Base-by-base conservation (phyloP, 306 rosid genomes). In the Dryas alaskensis region DNA sequence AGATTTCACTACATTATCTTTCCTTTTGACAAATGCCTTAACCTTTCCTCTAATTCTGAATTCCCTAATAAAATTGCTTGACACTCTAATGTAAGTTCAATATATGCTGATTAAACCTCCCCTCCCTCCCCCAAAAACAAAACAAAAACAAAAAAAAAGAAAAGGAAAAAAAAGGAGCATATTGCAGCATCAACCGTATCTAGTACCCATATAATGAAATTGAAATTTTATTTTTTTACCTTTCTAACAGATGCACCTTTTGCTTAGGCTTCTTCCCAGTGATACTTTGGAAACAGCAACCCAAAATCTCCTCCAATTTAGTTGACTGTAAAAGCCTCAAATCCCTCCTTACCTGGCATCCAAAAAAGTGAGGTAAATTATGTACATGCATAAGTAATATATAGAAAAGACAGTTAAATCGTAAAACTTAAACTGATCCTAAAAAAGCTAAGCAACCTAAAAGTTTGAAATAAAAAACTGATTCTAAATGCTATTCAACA, bases 301-400 rank as follows among this genome's bases (percentile, higher is more conserved):
- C 78, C 63, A 91, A 73, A 81, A 91, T 78, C 76, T 94, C 95
- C 68, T 87, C 91, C 85, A 89, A 76, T 74, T 88, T 92, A 65
- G 83, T 66, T 16, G 83, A 85, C 67, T 79, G 86, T 46, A 94
- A 67, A 76, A 89, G 92, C 72, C 81, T 87, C 43, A 89, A 73
- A 84, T 91, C 91, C 79, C 98, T 91, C 78, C 86, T 88, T 59
- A 91, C 94, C 98, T 94, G 72, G 39, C 43, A 74, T 17, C 63
- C 69, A 67, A 44, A 73, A 46, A 60, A 2, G 10, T 68, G 46
- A 76, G 59, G 50, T 19, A 31, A 77, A 64, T 46, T 5, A 67
- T 9, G 27, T 70, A 6, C 40, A 16, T 39, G 43, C 80, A 81
- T 22, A 71, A 40, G 53, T 8, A 65, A 51, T n/a, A 69, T 7